Conservation (phyloP, 176 grass and related monocot species). For the Rhipidocladum racemiflorum region DNA sequence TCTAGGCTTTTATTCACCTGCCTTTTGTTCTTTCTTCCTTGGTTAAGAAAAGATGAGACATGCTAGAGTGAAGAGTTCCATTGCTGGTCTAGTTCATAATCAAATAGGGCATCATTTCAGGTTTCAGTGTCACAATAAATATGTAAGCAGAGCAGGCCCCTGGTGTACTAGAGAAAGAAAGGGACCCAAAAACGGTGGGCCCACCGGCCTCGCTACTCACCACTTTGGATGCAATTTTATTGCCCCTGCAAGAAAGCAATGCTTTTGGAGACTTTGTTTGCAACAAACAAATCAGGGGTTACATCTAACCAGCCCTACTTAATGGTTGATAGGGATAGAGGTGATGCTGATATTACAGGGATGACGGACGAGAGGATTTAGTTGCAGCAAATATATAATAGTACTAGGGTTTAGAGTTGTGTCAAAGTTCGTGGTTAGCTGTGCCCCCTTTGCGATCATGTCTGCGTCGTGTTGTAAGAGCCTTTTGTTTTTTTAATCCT, state of each 20-base stretch:
- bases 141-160: not conserved
- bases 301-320: not conserved
- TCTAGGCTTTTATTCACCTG: slow-evolving; percentile 5
- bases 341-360: not conserved
- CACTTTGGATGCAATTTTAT: not conserved
- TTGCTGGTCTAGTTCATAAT: not conserved
- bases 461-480: not conserved
- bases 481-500: not conserved
- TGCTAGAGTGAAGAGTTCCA: not conserved
- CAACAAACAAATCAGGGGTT: slow-evolving; percentile 1
- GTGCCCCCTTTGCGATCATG: not conserved
- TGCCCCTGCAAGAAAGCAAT: not conserved
- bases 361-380: not conserved
- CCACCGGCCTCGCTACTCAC: not conserved
- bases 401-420: not conserved
- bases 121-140: slow-evolving; percentile 1
- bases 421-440: not conserved
- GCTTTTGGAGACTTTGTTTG: not conserved
- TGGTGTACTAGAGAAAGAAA: not conserved
- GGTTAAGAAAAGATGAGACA: not conserved
- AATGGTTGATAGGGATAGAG: not conserved
- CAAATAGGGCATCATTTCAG: not conserved
- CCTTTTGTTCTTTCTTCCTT: not conserved
- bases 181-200: not conserved
- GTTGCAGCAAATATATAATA: not conserved